Base-by-base conservation (phyloP, 495 filamentous ascomycete species). In the Penicillium subrubescens region DNA sequence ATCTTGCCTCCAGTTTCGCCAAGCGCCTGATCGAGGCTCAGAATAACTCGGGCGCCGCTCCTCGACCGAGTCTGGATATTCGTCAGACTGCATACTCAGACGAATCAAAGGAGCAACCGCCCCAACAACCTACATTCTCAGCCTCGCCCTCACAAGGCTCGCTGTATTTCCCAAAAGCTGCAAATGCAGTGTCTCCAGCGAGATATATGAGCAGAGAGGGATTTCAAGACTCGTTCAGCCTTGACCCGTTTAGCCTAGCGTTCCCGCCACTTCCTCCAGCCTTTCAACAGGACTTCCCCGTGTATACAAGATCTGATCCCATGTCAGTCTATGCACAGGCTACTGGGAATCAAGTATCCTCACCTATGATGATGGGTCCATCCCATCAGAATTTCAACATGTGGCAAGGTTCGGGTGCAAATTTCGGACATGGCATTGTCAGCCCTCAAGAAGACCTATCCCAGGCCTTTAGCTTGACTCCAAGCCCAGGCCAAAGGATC, bases 31-130 rank as follows among this genome's bases (percentile, higher is more conserved):
- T 67, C 0, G 55, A 72, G 14, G 77, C 75, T 0, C 66, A 67
- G 17, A 60, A 71, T 37, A 64, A 75, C 56, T 64, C 66, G 3
- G 37, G 68, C 1, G 59, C 64, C 10, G 43, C 62, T 0, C 31
- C 63, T 27, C 14, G 59, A 1, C 56, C 62, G 8, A 71, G 66
- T 37, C 41, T 79, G 29, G 77, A 77, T 60, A 76, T 79, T 50
- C 60, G 75, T 41, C 73, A 79, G 51, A 57, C 77, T 2, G 77
- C 69, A 1, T 79, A 76, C 62, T 79, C 75, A 2, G 75, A 76
- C 37, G 64, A 72, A 11, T 67, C 44, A 0, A 63, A 66, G 21
- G 63, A 61, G 39, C 61, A 63, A 52, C 57, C 34, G 31, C 35
- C 19, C 29, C 37, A 31, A 5, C 31, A 8, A 21, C 51, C 41